These are phyloP conservation scores for Jaapia argillacea DNA, from an alignment of 768 basidiomycete species.

Conservation along the genomic window DNA sequence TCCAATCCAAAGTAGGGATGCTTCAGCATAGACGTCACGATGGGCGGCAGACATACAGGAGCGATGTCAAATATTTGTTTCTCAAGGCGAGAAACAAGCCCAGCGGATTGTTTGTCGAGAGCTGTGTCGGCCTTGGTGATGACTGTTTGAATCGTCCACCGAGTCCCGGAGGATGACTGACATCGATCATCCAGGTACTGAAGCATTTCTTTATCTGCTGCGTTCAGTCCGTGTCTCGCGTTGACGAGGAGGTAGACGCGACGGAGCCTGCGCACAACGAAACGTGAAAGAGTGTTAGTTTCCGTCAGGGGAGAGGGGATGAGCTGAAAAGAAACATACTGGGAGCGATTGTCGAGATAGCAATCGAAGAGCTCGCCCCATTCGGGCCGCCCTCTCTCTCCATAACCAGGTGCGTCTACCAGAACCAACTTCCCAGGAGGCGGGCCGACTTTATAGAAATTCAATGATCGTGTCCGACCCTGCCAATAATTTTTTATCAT, in stretches of 20 bases:
- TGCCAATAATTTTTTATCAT: constrained; percentile 15
- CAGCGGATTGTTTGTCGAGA: constrained; percentile 20
- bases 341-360: constrained; percentile 48
- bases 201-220: constrained; percentile 54
- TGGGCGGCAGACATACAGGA: constrained; percentile 57
- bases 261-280: constrained; percentile 55
- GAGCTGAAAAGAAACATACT: constrained; percentile 31
- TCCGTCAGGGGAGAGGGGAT: not conserved
- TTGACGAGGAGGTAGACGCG: constrained; percentile 67
- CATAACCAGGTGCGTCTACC: constrained; percentile 80
- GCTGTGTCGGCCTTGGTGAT: constrained; percentile 64
- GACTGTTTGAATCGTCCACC: constrained; percentile 58
- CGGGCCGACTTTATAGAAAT: constrained; percentile 63
- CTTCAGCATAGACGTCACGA: constrained; percentile 46
- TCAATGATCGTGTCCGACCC: constrained; percentile 66
- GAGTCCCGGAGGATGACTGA: constrained; percentile 24
- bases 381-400: constrained; percentile 58
- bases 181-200: constrained; percentile 30
- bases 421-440: constrained; percentile 44
- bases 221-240: constrained; percentile 50
- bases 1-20: constrained; percentile 45
- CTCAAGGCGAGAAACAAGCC: constrained; percentile 31
- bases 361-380: constrained; percentile 66
- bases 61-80: constrained; percentile 39
- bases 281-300: not conserved